These are phyloP conservation scores for Obba rivulosa DNA, from an alignment of 768 basidiomycete species.

Conservation along the genomic window DNA sequence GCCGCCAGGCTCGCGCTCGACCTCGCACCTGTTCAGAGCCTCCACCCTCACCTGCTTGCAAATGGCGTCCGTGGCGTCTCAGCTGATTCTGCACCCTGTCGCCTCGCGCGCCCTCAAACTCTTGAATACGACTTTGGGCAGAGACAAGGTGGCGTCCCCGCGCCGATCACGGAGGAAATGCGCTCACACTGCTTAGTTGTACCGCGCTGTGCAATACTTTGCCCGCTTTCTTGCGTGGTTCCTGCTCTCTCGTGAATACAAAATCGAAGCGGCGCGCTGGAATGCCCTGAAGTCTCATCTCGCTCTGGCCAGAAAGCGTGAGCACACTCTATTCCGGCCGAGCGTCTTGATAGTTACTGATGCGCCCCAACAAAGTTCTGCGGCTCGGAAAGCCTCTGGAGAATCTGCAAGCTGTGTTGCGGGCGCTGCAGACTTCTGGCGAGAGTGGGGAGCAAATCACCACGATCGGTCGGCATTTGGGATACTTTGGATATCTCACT, in stretches of 20 bases:
- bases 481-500: constrained; percentile 83
- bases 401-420: constrained; percentile 85
- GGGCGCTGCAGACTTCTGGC: constrained; percentile 50
- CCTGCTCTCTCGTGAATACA: constrained; percentile 62
- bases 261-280: constrained; percentile 70
- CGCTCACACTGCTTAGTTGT: constrained; percentile 45
- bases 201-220: constrained; percentile 88
- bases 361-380: constrained; percentile 54
- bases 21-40: no score
- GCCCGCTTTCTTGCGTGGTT: constrained; percentile 87
- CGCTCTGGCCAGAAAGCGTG: constrained; percentile 81
- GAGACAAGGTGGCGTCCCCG: constrained; percentile 70
- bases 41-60: not conserved
- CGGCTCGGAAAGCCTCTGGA: constrained; percentile 92
- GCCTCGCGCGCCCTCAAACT: constrained; percentile 74
- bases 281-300: constrained; percentile 83
- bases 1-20: no score
- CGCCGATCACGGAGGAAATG: not conserved
- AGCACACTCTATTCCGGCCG: constrained; percentile 6
- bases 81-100: constrained; percentile 81
- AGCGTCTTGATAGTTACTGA: not conserved
- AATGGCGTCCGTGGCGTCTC: constrained; percentile 50
- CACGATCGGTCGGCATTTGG: constrained; percentile 76
- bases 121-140: constrained; percentile 74
- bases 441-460: constrained; percentile 68